Percentiles rank a stretch among this genome's conserved stretches.
phyloP scores from a whole-genome alignment of 345 rosid genomes.

The Xanthoceras sorbifolium region DNA sequence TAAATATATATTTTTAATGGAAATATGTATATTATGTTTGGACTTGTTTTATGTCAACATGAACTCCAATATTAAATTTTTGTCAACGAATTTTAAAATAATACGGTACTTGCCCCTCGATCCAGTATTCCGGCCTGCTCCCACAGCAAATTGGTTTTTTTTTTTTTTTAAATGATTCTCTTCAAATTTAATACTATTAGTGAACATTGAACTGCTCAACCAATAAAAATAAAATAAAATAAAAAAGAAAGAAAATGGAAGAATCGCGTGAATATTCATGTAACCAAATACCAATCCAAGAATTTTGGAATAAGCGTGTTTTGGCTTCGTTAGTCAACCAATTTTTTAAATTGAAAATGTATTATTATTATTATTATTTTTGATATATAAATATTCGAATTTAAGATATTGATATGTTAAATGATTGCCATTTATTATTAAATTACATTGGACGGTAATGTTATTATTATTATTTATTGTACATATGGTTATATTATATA shows the following conservation, averaged over 20 bases:
- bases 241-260: neutral
- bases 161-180: neutral
- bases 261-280: neutral
- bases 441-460: too few relatives aligned
- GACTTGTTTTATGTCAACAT: neutral
- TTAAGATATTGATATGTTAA: too few relatives aligned
- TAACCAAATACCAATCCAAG: neutral
- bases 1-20: neutral
- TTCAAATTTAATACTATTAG: neutral
- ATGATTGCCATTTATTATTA: too few relatives aligned
- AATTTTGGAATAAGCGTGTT: neutral
- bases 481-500: too few relatives aligned
- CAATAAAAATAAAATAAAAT: neutral
- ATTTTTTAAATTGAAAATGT: neutral
- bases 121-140: neutral
- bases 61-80: neutral
- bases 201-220: neutral
- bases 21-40: too few relatives aligned
- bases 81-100: slow-evolving; percentile 7
- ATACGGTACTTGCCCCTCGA: neutral
- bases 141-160: neutral
- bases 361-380: neutral
- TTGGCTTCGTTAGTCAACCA: neutral
- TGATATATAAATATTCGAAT: too few relatives aligned
- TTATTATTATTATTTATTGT: too few relatives aligned